Evolutionary conservation across 495 filamentous ascomycete genomes (phyloP).

Genomic region (Apiosordaria backusii): DNA sequence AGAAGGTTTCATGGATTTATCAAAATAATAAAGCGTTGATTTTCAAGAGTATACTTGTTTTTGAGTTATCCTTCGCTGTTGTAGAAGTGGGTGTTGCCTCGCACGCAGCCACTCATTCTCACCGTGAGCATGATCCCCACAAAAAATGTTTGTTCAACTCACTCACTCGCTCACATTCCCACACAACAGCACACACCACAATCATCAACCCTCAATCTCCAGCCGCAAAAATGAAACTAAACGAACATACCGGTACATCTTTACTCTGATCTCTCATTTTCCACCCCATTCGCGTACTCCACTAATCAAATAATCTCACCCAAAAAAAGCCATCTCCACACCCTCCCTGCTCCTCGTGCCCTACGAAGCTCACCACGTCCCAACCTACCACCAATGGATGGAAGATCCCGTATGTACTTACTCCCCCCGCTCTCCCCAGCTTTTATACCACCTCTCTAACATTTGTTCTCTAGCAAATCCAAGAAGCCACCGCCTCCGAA

Average conservation of each 20-base stretch:
- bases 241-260: slow-evolving; percentile 42
- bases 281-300: neutral
- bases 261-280: neutral
- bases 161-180: neutral
- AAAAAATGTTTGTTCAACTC: neutral
- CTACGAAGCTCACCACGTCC: slow-evolving; percentile 77
- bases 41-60: neutral
- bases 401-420: slow-evolving; percentile 61
- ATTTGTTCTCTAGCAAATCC: slow-evolving; percentile 58
- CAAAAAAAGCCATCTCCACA: slow-evolving; percentile 59
- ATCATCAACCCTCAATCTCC: neutral
- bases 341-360: slow-evolving; percentile 69
- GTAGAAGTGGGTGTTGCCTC: neutral
- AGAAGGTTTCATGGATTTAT: neutral
- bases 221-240: slow-evolving; percentile 34
- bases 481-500: slow-evolving; percentile 79
- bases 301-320: slow-evolving; percentile 8
- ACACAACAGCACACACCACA: neutral
- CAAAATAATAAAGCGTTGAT: neutral
- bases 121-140: neutral
- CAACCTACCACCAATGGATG: slow-evolving; percentile 87
- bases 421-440: neutral
- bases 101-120: neutral
- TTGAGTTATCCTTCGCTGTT: neutral
- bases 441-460: neutral